A percentile compares a stretch with the other conserved stretches of the same genome.
Conservation (phyloP, 495 filamentous ascomycete species). For the Chaetomium cochliodes region DNA sequence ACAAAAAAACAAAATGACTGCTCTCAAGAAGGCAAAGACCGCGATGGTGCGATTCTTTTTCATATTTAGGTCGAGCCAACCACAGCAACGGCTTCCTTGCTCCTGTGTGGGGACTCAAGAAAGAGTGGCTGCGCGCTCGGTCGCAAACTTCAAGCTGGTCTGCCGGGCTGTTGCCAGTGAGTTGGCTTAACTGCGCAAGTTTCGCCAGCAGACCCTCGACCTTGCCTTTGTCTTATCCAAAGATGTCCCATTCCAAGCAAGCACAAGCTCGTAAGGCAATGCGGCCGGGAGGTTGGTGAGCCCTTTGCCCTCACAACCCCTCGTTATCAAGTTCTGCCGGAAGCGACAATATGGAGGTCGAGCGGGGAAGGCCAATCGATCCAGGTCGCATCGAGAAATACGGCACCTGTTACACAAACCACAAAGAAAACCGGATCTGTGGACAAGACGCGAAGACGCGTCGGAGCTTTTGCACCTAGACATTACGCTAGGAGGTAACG, state of each 20-base stretch:
- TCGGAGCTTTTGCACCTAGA: not conserved
- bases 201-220: no score
- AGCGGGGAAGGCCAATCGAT: constrained; percentile 13
- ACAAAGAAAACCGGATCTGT: not conserved
- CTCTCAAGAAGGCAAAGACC: not conserved
- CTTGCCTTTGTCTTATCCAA: not conserved
- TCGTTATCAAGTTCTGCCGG: not conserved
- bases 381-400: not conserved
- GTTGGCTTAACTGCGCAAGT: no score
- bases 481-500: constrained; percentile 1
- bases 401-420: constrained; percentile 10
- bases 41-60: no score
- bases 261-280: not conserved
- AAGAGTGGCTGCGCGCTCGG: no score
- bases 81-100: not conserved
- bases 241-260: not conserved
- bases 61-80: no score
- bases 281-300: not conserved
- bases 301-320: not conserved
- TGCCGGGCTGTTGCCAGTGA: no score
- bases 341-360: not conserved
- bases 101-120: no score
- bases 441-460: constrained; percentile 17
- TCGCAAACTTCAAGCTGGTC: no score
- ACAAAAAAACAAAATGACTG: not conserved